Percentiles rank a stretch among this genome's conserved stretches.
Evolutionary conservation across 176 grass and related monocot species (phyloP).

Genomic region (Cenchrus americanus): DNA sequence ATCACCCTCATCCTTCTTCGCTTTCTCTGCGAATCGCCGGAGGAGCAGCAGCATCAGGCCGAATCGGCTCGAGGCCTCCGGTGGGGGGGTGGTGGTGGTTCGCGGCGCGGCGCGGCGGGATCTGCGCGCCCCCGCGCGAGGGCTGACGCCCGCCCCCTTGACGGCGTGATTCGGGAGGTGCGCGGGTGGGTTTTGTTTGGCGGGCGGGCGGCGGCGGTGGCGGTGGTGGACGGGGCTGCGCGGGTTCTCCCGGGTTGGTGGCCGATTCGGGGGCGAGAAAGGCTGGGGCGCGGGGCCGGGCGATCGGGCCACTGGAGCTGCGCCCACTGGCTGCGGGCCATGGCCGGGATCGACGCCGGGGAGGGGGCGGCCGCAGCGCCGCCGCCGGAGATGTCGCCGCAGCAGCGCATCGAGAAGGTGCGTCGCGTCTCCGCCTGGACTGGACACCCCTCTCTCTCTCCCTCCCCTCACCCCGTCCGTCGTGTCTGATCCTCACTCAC

Average conservation of each 20-base stretch:
- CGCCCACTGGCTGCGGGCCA: constrained; percentile 84
- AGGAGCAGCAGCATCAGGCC: neutral
- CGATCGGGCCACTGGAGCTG: constrained; percentile 90
- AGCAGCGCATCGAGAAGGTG: constrained; percentile 60
- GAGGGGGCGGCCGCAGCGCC: constrained; percentile 29
- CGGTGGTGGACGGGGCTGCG: neutral
- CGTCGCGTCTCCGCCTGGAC: neutral
- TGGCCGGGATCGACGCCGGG: constrained; percentile 75
- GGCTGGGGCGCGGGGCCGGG: constrained; percentile 91
- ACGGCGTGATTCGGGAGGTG: neutral
- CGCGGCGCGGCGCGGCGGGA: neutral
- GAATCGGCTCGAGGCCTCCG: too few relatives aligned
- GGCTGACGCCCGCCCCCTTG: neutral
- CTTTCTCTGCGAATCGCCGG: neutral
- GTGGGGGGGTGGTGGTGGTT: neutral
- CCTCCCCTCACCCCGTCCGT: too few relatives aligned
- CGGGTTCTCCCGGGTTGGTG: neutral
- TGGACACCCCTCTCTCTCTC: too few relatives aligned
- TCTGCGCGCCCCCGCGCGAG: neutral
- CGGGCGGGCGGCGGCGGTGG: neutral
- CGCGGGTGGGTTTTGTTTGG: neutral
- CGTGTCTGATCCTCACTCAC: neutral
- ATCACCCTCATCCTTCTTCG: neutral
- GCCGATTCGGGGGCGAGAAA: constrained; percentile 30
- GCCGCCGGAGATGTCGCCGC: constrained; percentile 46